Percentiles rank a stretch among this genome's conserved stretches.
These are phyloP conservation scores for Pelargonium fulgidum DNA, from an alignment of 441 rosid genomes.

Conservation along the genomic window DNA sequence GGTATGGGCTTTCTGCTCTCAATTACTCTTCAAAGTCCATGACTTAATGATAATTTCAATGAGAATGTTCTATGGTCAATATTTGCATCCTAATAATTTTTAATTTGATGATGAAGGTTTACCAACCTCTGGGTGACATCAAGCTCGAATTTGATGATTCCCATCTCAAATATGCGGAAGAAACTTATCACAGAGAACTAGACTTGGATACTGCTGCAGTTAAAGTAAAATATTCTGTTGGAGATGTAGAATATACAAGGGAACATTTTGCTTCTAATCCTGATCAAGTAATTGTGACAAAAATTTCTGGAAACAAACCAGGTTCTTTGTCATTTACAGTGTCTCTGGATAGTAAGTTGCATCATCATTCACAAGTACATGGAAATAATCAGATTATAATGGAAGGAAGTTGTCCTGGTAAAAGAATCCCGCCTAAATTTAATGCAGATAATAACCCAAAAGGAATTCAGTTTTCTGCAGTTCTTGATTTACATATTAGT, in stretches of 20 bases:
- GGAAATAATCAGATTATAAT: constrained; percentile 18
- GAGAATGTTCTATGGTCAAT: too few species aligned
- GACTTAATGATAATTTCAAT: too few species aligned
- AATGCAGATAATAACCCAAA: constrained; percentile 15
- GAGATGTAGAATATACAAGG: constrained; percentile 20
- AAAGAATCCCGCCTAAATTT: constrained; percentile 16
- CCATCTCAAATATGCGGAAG: constrained; percentile 18
- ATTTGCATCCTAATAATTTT: constrained; percentile 2
- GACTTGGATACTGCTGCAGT: constrained; percentile 25
- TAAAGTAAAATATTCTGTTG: constrained; percentile 16
- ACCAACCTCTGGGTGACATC: constrained; percentile 25
- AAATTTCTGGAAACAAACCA: constrained; percentile 20
- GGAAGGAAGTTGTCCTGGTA: constrained; percentile 27
- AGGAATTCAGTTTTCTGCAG: constrained; percentile 26
- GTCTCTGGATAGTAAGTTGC: constrained; percentile 25
- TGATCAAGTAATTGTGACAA: constrained; percentile 23
- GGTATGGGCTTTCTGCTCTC: too few species aligned
- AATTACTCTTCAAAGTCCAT: too few species aligned
- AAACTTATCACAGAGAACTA: constrained; percentile 23
- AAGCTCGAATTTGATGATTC: constrained; percentile 20
- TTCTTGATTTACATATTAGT: constrained; percentile 16
- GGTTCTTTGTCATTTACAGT: constrained; percentile 20
- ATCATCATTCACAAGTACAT: constrained; percentile 14
- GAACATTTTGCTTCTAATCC: constrained; percentile 26
- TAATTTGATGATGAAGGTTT: constrained; percentile 20